Conservation (phyloP, 208 protist species). For the Tetramitus jugosus region DNA sequence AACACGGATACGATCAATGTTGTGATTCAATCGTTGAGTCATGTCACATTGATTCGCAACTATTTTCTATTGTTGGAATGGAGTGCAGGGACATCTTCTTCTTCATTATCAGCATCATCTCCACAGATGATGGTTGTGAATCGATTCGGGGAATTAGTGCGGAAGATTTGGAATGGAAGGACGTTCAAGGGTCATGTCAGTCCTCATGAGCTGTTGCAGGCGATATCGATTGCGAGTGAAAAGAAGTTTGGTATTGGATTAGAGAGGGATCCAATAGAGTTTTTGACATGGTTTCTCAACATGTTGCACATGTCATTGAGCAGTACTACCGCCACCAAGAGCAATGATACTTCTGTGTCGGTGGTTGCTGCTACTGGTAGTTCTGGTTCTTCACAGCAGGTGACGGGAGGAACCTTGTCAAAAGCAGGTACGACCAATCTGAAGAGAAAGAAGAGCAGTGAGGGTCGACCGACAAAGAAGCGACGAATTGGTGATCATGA, state of each 20-base stretch:
- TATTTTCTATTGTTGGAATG: constrained; percentile 47
- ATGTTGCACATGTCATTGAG: constrained; percentile 26
- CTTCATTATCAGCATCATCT: no score
- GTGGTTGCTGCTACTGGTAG: no score
- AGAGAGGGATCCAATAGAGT: constrained; percentile 51
- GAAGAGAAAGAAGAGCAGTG: not conserved
- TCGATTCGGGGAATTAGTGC: constrained; percentile 47
- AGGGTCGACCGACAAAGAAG: not conserved
- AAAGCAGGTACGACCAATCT: not conserved
- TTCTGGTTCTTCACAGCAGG: no score
- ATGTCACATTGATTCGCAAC: constrained; percentile 44
- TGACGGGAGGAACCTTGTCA: no score
- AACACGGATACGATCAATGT: constrained; percentile 42
- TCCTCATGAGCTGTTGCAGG: constrained; percentile 63
- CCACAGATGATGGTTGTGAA: no score
- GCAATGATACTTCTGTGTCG: no score
- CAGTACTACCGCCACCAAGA: not conserved
- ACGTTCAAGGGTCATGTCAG: constrained; percentile 61
- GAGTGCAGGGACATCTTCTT: constrained; percentile 32
- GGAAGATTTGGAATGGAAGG: constrained; percentile 60
- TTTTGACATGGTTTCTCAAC: constrained; percentile 64
- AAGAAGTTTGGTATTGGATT: constrained; percentile 13
- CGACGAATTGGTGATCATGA: not conserved
- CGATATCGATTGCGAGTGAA: not conserved
- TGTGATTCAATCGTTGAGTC: constrained; percentile 36